Conservation (phyloP, 805 yeast genomes). For the Metschnikowia shivogae region DNA sequence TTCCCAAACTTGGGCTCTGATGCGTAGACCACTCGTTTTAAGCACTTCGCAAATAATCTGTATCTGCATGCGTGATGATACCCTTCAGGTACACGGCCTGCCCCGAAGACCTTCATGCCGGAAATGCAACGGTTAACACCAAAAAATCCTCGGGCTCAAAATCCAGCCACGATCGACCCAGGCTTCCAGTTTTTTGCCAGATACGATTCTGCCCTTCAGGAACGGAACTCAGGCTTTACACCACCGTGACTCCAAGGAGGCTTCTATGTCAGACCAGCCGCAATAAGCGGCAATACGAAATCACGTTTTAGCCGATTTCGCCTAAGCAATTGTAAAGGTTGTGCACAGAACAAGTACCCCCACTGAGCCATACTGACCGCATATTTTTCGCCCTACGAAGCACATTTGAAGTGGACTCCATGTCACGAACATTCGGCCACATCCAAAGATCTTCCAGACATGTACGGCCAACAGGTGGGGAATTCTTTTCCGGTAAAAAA, state of each 20-base stretch:
- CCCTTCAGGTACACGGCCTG: slow-evolving; percentile 2
- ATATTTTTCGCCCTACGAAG: not conserved
- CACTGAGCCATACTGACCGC: not conserved
- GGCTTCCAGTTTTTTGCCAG: too few relatives aligned
- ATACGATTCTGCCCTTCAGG: too few relatives aligned
- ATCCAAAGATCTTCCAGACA: not conserved
- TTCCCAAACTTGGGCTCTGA: too few relatives aligned
- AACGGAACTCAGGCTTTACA: too few relatives aligned
- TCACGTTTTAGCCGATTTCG: slow-evolving; percentile 2
- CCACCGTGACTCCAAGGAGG: too few relatives aligned
- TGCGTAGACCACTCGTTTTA: not conserved
- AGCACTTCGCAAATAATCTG: not conserved
- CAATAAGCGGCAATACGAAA: not conserved
- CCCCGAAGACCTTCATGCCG: not conserved
- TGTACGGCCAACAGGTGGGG: not conserved
- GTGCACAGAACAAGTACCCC: not conserved
- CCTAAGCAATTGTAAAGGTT: not conserved
- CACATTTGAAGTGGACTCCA: not conserved
- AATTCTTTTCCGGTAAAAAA: not conserved
- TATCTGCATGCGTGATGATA: not conserved
- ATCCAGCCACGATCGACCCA: not conserved
- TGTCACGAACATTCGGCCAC: slow-evolving; percentile 1
- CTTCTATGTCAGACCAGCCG: too few relatives aligned
- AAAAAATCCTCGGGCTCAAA: not conserved
- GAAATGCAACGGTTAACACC: not conserved